Evolutionary conservation across 305 asterid genomes (phyloP).

Genomic region (Fraxinus latifolia): DNA sequence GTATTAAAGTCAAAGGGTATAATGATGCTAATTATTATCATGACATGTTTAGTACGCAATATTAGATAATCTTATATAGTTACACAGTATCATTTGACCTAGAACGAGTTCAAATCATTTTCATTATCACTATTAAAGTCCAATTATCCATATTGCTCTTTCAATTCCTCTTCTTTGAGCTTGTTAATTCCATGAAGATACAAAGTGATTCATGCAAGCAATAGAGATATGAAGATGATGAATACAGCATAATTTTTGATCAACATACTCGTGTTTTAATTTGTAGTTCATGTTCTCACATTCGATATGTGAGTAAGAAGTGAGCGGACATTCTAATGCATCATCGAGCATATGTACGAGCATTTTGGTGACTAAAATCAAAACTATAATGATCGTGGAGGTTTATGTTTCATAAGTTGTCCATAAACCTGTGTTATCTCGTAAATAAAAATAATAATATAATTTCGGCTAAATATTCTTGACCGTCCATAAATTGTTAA

Average conservation of each 20-base stretch:
- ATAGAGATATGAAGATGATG: not conserved
- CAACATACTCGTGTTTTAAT: not conserved
- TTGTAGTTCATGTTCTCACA: not conserved
- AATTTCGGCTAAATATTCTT: not conserved
- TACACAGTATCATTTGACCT: not conserved
- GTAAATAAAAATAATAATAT: too few relatives aligned
- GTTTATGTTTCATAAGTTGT: not conserved
- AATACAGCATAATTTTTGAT: not conserved
- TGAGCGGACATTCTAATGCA: not conserved
- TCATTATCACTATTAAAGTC: not conserved
- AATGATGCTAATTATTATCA: not conserved
- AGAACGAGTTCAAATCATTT: not conserved
- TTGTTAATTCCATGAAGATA: not conserved
- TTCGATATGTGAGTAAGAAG: not conserved
- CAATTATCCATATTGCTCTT: not conserved
- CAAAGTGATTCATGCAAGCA: not conserved
- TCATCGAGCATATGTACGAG: not conserved
- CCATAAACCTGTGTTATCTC: not conserved
- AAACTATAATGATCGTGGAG: not conserved
- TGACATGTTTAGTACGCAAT: not conserved
- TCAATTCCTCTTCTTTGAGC: not conserved
- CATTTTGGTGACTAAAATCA: not conserved
- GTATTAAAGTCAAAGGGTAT: not conserved
- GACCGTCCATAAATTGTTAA: not conserved
- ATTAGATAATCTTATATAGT: not conserved